Evolutionary conservation across 139 green algal genomes (phyloP).

Genomic region (Auxenochlorella protothecoides): DNA sequence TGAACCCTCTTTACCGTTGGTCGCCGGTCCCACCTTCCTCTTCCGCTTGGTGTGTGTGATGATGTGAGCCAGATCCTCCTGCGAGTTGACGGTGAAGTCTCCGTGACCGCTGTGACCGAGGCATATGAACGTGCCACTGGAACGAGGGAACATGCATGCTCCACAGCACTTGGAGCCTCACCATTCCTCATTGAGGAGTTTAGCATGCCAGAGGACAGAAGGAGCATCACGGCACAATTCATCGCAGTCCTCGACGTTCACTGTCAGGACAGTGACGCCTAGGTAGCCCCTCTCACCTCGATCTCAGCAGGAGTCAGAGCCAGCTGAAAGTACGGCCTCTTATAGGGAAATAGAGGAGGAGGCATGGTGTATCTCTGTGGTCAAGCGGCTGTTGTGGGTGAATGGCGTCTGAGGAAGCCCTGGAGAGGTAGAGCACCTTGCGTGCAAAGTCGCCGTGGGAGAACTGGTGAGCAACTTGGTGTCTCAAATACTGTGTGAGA

Average conservation of each 20-base stretch:
- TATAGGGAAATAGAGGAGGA: conserved; percentile 27
- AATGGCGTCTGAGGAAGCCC: background rate
- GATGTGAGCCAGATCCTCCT: conserved; percentile 40
- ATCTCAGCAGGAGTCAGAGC: conserved; percentile 37
- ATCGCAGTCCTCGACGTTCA: too few species aligned
- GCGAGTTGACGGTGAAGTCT: background rate
- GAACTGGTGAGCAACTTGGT: background rate
- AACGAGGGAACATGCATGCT: too few species aligned
- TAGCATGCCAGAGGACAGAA: too few species aligned
- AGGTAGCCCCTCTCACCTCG: conserved; percentile 20
- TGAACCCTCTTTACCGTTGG: background rate
- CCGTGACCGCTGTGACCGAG: too few species aligned
- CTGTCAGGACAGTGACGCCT: too few species aligned
- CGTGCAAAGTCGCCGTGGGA: background rate
- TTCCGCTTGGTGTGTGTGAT: conserved; percentile 42
- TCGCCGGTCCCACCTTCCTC: background rate
- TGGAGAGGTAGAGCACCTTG: background rate
- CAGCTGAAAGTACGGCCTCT: conserved; percentile 37
- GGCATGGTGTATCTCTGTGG: conserved; percentile 8
- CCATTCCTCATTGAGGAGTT: too few species aligned
- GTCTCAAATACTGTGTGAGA: conserved; percentile 1
- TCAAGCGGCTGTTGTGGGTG: background rate
- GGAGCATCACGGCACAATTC: too few species aligned
- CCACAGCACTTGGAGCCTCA: too few species aligned
- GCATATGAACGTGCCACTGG: too few species aligned